Percentiles rank a stretch among this genome's conserved stretches.
These are phyloP conservation scores for Terana coerulea DNA, from an alignment of 768 basidiomycete species.

Conservation along the genomic window DNA sequence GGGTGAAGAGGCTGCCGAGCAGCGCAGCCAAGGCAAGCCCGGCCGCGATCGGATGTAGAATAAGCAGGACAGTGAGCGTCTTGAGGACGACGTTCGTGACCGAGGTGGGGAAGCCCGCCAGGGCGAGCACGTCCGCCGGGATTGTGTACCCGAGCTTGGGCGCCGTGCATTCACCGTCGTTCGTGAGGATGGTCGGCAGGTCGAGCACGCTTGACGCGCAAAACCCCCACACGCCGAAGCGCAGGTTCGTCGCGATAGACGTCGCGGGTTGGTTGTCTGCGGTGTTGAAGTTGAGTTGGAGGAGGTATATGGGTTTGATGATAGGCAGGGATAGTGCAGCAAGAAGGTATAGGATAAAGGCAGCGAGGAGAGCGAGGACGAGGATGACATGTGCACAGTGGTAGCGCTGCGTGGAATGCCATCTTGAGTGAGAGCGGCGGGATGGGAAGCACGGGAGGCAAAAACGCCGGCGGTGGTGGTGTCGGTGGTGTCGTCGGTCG, in stretches of 20 bases:
- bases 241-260: conserved; percentile 53
- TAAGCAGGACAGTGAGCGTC: conserved; percentile 43
- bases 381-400: conserved; percentile 43
- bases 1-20: conserved; percentile 54
- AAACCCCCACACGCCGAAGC: conserved; percentile 82
- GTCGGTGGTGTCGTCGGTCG: neutral
- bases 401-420: conserved; percentile 28
- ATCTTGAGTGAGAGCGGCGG: neutral
- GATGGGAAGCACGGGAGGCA: conserved; percentile 9
- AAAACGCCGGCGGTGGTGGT: conserved; percentile 7
- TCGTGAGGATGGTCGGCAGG: conserved; percentile 34
- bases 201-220: conserved; percentile 49
- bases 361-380: conserved; percentile 46
- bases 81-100: conserved; percentile 46
- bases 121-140: conserved; percentile 33
- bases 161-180: conserved; percentile 50
- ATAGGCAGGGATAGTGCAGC: conserved; percentile 75
- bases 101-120: conserved; percentile 39
- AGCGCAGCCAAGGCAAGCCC: conserved; percentile 54
- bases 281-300: conserved; percentile 41
- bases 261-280: conserved; percentile 35
- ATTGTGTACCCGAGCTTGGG: conserved; percentile 70
- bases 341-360: conserved; percentile 73
- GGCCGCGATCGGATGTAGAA: conserved; percentile 66
- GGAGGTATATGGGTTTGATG: conserved; percentile 63